phyloP scores from a whole-genome alignment of 176 grass and related monocot species.

The Paspalum notatum region DNA sequence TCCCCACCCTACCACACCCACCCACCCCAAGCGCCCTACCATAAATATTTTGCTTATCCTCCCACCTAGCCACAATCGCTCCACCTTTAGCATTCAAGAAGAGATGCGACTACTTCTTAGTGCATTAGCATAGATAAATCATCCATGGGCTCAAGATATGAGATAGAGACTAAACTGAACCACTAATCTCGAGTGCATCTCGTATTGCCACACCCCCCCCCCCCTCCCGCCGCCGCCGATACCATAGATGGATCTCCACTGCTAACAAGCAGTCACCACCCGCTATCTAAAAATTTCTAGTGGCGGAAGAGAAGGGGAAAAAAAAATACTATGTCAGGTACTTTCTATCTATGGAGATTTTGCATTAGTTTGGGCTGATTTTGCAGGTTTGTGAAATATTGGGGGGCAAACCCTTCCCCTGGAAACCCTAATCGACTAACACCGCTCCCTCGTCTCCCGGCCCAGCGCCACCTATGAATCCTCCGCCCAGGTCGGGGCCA shows the following conservation, averaged over 20 bases:
- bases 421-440: slow-evolving; percentile 47
- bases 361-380: background rate
- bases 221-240: fast-evolving
- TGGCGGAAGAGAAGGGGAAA: background rate
- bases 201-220: too few species aligned
- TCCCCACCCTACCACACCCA: too few species aligned
- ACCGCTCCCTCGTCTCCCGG: background rate
- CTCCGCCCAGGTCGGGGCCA: background rate
- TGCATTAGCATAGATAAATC: background rate
- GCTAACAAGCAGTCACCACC: background rate
- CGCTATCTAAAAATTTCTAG: background rate
- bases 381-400: slow-evolving; percentile 15
- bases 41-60: background rate
- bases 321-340: background rate
- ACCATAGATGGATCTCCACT: background rate
- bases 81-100: background rate
- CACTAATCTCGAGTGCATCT: background rate
- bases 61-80: background rate
- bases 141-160: background rate
- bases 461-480: slow-evolving; percentile 15
- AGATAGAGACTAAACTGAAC: background rate
- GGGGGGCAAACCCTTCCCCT: background rate
- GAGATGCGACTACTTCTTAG: background rate
- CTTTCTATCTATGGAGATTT: background rate
- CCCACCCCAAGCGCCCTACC: background rate